Conservation (phyloP, 2,329 filamentous ascomycete species). For the Cladosporium colombiae region DNA sequence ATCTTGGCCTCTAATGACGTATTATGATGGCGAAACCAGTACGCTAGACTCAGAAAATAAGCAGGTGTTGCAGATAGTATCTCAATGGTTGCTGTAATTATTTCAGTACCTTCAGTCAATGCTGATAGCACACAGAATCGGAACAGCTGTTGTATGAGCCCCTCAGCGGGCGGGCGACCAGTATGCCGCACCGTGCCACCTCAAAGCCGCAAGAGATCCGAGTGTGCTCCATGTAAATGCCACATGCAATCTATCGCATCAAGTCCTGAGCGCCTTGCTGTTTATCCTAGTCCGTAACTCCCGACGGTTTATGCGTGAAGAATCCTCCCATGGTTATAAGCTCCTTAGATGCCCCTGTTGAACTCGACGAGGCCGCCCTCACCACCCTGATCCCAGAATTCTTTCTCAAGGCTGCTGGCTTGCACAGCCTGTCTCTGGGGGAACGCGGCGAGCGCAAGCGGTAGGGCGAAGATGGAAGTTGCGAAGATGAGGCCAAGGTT, state of each 20-base stretch:
- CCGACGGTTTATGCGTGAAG: background rate
- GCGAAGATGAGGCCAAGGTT: constrained; percentile 85
- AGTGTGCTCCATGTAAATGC: background rate
- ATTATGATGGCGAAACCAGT: background rate
- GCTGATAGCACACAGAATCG: background rate
- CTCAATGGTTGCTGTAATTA: background rate
- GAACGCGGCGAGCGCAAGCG: constrained; percentile 86
- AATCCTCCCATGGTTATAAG: background rate
- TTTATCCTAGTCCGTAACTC: background rate
- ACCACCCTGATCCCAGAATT: constrained; percentile 82
- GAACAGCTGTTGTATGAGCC: background rate
- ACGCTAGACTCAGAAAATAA: background rate
- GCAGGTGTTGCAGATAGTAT: background rate
- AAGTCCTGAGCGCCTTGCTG: constrained; percentile 2
- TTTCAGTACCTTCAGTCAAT: background rate
- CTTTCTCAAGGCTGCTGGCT: constrained; percentile 74
- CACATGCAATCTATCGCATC: background rate
- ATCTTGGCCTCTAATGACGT: background rate
- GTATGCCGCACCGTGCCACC: background rate
- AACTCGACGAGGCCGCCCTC: constrained; percentile 86
- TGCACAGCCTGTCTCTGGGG: constrained; percentile 84
- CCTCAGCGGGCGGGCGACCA: background rate
- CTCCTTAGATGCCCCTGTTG: constrained; percentile 79
- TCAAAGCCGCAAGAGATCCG: background rate
- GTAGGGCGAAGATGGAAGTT: constrained; percentile 85